Evolutionary conservation across 495 filamentous ascomycete species (phyloP).

Genomic region (Penicillium bialowiezense): DNA sequence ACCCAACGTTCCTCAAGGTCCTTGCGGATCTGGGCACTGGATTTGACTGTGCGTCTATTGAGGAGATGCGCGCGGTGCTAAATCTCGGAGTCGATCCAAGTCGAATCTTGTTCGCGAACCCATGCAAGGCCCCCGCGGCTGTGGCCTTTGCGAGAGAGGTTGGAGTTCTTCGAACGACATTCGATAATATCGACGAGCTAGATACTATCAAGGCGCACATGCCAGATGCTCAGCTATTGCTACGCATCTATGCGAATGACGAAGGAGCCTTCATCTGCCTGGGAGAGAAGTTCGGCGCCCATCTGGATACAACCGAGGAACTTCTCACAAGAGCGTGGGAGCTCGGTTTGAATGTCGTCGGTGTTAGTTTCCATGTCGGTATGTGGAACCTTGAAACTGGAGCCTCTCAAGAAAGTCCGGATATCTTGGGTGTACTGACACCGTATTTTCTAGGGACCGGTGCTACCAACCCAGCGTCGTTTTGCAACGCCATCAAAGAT

Average conservation of each 20-base stretch:
- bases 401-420: too few relatives aligned
- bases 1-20: slow-evolving; percentile 20
- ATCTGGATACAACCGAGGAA: slow-evolving; percentile 11
- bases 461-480: slow-evolving; percentile 18
- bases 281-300: slow-evolving; percentile 32
- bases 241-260: slow-evolving; percentile 31
- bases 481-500: slow-evolving; percentile 24
- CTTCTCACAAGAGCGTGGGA: slow-evolving; percentile 23
- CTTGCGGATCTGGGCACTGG: slow-evolving; percentile 24
- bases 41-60: slow-evolving; percentile 36
- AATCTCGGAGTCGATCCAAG: slow-evolving; percentile 27
- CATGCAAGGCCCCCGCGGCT: slow-evolving; percentile 25
- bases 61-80: slow-evolving; percentile 26
- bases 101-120: slow-evolving; percentile 33
- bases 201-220: slow-evolving; percentile 25
- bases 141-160: slow-evolving; percentile 17
- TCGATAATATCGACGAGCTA: slow-evolving; percentile 36
- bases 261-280: slow-evolving; percentile 20
- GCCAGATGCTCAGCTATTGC: slow-evolving; percentile 24
- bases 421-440: too few relatives aligned
- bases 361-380: slow-evolving; percentile 39
- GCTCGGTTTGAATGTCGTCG: slow-evolving; percentile 26
- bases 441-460: slow-evolving; percentile 19
- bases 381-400: too few relatives aligned
- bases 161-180: slow-evolving; percentile 27